These are phyloP conservation scores for Colletotrichum scovillei DNA, from an alignment of 2,329 filamentous ascomycete genomes.

Conservation along the genomic window DNA sequence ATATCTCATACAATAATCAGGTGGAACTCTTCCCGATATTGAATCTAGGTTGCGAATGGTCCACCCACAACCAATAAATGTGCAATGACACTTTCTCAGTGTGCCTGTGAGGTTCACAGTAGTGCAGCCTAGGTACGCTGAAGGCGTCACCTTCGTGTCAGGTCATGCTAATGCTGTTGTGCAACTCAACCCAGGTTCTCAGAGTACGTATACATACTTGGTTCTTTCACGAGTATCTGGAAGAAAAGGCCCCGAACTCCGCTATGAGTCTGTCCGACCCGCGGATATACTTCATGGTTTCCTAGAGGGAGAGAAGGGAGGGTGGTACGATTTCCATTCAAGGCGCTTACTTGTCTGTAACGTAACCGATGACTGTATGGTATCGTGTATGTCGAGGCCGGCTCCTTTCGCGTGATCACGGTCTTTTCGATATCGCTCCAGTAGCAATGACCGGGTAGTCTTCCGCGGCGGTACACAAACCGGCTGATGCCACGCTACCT, in stretches of 20 bases:
- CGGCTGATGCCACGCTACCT: neutral
- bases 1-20: no score
- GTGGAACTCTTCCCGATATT: no score
- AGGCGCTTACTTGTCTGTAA: neutral
- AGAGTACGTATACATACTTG: neutral
- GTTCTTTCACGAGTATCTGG: neutral
- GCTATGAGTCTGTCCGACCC: neutral
- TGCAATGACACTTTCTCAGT: neutral
- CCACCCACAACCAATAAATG: no score
- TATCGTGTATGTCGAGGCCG: neutral
- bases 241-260: neutral
- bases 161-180: neutral
- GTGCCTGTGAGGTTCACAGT: no score
- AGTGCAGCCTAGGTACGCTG: neutral
- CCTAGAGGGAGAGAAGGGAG: neutral
- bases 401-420: neutral
- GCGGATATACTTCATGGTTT: neutral
- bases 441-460: neutral
- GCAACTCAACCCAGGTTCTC: neutral
- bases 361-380: neutral
- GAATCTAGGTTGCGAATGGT: no score
- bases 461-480: neutral
- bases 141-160: neutral
- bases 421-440: neutral
- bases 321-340: neutral